These are phyloP conservation scores for Capsella rubella DNA, from an alignment of 441 rosid species.

Conservation along the genomic window DNA sequence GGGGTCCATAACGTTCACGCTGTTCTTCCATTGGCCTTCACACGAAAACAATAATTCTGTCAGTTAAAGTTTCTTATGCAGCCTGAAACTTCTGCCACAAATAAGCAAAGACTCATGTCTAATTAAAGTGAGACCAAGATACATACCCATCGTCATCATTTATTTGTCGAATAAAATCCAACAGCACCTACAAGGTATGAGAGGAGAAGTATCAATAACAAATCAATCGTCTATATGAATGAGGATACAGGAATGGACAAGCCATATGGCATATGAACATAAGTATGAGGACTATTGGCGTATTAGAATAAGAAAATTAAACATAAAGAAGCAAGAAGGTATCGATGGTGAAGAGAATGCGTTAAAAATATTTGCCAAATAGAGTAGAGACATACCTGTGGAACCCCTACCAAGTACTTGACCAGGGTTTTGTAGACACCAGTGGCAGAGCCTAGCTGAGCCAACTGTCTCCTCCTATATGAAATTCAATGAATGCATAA, in stretches of 20 bases:
- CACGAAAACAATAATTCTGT: conserved; percentile 36
- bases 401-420: conserved; percentile 98
- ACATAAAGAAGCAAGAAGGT: background rate
- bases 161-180: conserved; percentile 91
- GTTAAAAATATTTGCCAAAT: background rate
- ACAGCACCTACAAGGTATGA: conserved; percentile 71
- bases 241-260: conserved; percentile 31
- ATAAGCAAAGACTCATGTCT: conserved; percentile 14
- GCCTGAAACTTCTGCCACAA: conserved; percentile 21
- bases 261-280: conserved; percentile 5
- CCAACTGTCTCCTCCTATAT: conserved; percentile 89
- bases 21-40: conserved; percentile 99
- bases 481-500: conserved; percentile 26
- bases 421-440: conserved; percentile 98
- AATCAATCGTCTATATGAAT: conserved; percentile 8
- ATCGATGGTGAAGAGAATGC: background rate
- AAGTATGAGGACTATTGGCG: background rate
- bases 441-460: conserved; percentile 96
- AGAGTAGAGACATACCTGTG: conserved; percentile 63
- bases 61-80: conserved; percentile 29
- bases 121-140: conserved; percentile 35
- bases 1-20: conserved; percentile 94
- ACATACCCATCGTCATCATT: conserved; percentile 98
- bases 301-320: background rate
- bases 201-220: conserved; percentile 31